Conservation (phyloP, 352 stramenopile species). For the Globisporangium irregulare region DNA sequence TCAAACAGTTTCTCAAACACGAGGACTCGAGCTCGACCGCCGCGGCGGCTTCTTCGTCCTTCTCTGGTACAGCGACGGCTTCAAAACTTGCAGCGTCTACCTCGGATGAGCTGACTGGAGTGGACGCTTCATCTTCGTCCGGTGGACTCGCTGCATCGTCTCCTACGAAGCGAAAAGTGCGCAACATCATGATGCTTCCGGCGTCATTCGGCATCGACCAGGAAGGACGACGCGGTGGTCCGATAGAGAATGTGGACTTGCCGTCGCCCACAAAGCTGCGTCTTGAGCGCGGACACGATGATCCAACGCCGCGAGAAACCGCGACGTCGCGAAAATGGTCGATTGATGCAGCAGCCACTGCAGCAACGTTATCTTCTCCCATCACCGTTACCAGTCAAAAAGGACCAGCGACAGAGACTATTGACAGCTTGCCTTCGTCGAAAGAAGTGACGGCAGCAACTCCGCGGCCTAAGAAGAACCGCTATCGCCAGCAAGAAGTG, state of each 20-base stretch:
- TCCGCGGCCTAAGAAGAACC: constrained; percentile 19
- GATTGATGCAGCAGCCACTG: neutral
- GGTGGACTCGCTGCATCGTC: neutral
- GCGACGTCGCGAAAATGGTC: neutral
- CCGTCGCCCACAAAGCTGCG: constrained; percentile 44
- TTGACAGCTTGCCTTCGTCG: neutral
- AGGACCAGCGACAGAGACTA: neutral
- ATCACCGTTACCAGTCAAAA: neutral
- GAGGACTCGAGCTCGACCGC: constrained; percentile 18
- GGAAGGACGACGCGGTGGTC: constrained; percentile 40
- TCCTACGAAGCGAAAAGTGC: constrained; percentile 40
- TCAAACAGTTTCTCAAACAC: constrained; percentile 83
- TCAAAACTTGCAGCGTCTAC: constrained; percentile 3
- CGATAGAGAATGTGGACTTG: constrained; percentile 40
- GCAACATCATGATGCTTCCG: constrained; percentile 63
- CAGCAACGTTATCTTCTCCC: neutral
- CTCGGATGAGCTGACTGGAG: neutral
- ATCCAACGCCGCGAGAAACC: constrained; percentile 2
- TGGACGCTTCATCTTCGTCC: neutral
- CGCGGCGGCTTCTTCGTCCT: constrained; percentile 13
- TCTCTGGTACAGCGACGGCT: neutral
- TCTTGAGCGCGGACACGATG: constrained; percentile 19
- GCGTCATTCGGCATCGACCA: constrained; percentile 56
- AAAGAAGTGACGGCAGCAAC: neutral
- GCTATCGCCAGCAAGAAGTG: constrained; percentile 74